Conservation (phyloP, 1,284 basidiomycete genomes). For the Athelia psychrophila region DNA sequence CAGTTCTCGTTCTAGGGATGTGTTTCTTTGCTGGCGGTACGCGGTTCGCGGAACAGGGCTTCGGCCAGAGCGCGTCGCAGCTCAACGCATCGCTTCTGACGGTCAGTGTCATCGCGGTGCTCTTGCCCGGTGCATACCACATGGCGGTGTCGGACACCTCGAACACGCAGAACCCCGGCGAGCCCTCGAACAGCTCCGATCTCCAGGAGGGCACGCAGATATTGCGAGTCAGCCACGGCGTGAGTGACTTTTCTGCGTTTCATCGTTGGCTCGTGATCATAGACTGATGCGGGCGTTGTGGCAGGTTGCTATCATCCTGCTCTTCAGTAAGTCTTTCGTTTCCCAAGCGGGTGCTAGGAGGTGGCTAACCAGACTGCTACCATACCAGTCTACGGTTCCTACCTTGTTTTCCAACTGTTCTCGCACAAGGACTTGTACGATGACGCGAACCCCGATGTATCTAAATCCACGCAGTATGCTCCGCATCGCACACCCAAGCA, state of each 20-base stretch:
- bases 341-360: not conserved
- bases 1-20: constrained; percentile 71
- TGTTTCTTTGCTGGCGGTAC: constrained; percentile 81
- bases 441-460: constrained; percentile 39
- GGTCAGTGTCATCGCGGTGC: constrained; percentile 75
- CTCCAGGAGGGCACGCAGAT: constrained; percentile 50
- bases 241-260: constrained; percentile 34
- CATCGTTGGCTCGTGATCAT: not conserved
- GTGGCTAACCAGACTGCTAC: too few species aligned
- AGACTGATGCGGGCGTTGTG: too few species aligned
- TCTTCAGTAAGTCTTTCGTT: constrained; percentile 51
- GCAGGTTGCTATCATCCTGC: constrained; percentile 68
- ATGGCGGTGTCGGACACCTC: constrained; percentile 42
- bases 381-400: constrained; percentile 62
- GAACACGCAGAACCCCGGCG: constrained; percentile 19
- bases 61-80: constrained; percentile 70
- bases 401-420: constrained; percentile 86
- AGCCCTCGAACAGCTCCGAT: constrained; percentile 22
- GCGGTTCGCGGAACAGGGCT: constrained; percentile 75
- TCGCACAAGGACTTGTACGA: constrained; percentile 82
- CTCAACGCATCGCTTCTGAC: constrained; percentile 81
- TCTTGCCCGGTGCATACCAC: constrained; percentile 79
- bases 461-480: not conserved
- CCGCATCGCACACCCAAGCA: constrained; percentile 13
- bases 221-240: constrained; percentile 82